Base-by-base conservation (phyloP, 345 rosid genomes). In the Abelmoschus esculentus region DNA sequence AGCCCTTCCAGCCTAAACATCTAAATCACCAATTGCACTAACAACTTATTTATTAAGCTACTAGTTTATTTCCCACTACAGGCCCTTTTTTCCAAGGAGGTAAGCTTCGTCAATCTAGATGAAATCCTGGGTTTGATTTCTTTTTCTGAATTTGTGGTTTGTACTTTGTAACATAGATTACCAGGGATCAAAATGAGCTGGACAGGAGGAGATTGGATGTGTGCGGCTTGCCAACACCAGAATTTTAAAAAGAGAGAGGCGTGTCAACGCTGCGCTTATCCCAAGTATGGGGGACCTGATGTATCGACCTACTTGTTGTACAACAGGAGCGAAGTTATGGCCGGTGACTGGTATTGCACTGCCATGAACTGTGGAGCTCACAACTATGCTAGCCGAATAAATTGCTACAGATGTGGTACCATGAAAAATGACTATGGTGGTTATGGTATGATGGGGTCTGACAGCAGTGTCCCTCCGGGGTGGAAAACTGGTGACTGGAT, bases 401-500 rank as follows among this genome's bases (percentile, higher is more conserved):
- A 65, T 79, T 95, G 99, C 79, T 85, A 80, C 70, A 81, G 86
- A 63, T 95, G 98, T 54, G 90, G 93, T 14, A 71, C 81, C 13
- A 40, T 76, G 74, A 91, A 88, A 82, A 76, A 11, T 14, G 83
- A 80, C 12, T 74, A 79, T 64, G 79, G 74, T 11, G 67, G 71
- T 34, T 68, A 32, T 26, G 19, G 22, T 3, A 38, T 69, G 62
- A 55, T 55, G 62, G 72, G 72, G 3, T 31, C 72, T 4, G 72
- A 85, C 67, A 81, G 83, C 53, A 72, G 74, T 68, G 73, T 26
- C 29, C 91, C 89, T 36, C 84, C 97, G 0, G 97, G 97, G 7
- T 95, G 99, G 99, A 91, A 91, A 82, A 56, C 85, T 42, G 99
- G 99, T 22, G 99, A 95, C 80, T 95, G 99, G 99, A 77, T 90